Base-by-base conservation (phyloP, 2,329 filamentous ascomycete species). In the Ophiostoma piceae region DNA sequence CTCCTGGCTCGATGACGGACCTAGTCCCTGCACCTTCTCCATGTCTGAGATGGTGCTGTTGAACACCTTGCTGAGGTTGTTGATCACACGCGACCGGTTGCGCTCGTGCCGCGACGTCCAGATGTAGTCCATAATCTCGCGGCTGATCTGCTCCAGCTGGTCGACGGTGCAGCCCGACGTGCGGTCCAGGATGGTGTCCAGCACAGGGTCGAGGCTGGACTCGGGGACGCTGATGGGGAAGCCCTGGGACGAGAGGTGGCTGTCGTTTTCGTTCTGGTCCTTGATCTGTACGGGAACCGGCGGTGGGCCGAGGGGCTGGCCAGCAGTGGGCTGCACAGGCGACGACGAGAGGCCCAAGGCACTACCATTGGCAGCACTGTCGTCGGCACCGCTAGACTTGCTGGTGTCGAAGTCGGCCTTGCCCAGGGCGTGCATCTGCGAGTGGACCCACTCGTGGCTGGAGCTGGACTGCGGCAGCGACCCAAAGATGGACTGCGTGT, bases 141-240 rank as follows among this genome's bases (percentile, higher is more conserved):
- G 90, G 78, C 94, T 94, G 77, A 97, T 89, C 79, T 98, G 94
- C 82, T 98, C 94, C 26, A 99, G 82, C 78, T 99, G 94, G 80
- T 99, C 95, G 68, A 99, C 91, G 0, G 90, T 91, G 78, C 91
- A 92, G 0, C 92, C 92, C 26, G 87, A 89, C 1, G 91, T 94
- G 64, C 84, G 83, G 37, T 85, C 80, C 0, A 89, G 88, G 43
- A 97, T 81, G 51, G 87, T 82, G 0, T 83, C 77, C 70, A 92
- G 83, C 69, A 96, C 84, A 7, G 81, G 77, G 1, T 81, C 78
- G 32, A 92, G 81, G 39, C 85, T 82, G 0, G 76, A 76, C 14
- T 85, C 82, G 39, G 83, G 78, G 3, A 84, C 73, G 51, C 84
- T 78, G 26, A 83, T 79, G 41, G 82, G 79, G 43, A 81, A 77